Base-by-base conservation (phyloP, 2,329 filamentous ascomycete genomes). In the Aureobasidium sp. region DNA sequence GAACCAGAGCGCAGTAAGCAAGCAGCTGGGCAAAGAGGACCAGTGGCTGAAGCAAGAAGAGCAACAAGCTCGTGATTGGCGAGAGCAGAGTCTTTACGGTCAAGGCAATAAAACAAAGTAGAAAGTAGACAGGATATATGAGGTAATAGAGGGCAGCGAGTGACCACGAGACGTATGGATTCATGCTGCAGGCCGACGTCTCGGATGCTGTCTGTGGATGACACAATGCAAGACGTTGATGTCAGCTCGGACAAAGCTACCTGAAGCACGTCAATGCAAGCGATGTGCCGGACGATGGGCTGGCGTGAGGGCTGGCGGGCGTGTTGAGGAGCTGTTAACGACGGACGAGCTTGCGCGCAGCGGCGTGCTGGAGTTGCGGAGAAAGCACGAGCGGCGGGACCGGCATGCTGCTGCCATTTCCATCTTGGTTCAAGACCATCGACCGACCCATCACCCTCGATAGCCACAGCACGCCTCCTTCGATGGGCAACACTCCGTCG, bases 21-120 rank as follows among this genome's bases (percentile, higher is more conserved):
- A 79, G 41, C 45, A 76, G 74, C 10, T 72, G 72, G 11, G 71
- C 76, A 29, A 85, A 69, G 66, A 79, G 71, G 58, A 76, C 73
- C 50, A 83, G 67, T 2, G 83, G 83, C 16, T 83, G 75, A n/a
- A 83, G 70, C 45, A 77, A 63, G 64, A 83, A 74, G 45, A 74
- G 71, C 30, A 79, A 63, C n/a, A 79, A 63, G 37, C 75, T 73
- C 66, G 80, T 74, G 50, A 85, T 71, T 3, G 81, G 80, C 7
- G 77, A 72, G 2, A 77, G 68, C 13, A 81, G 63, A 59, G 76
- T 68, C 29, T 73, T 65, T 36, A 81, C 55, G n/a, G 75, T 66
- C 55, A 69, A 66, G 59, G 74, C 64, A 60, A 78, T 57, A 61
- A 72, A 71, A 68, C 69, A 73, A 55, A 78, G 57, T 36, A 78